phyloP scores from a whole-genome alignment of 1,139 yeast genomes.

The Suhomyces terraborum region DNA sequence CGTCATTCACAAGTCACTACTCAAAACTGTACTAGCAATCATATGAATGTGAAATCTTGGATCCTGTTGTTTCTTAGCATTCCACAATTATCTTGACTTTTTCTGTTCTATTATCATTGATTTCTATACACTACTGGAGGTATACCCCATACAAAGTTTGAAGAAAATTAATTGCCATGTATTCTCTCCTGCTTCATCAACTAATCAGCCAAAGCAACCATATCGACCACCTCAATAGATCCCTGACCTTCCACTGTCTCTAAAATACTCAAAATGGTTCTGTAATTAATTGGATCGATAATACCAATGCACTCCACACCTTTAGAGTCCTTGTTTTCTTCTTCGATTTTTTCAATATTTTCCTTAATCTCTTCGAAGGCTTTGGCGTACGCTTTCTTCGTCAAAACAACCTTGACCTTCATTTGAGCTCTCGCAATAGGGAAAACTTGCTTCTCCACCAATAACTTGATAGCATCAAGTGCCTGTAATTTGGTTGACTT shows the following conservation, averaged over 20 bases:
- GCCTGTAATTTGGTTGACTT: slow-evolving; percentile 88
- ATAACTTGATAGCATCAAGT: slow-evolving; percentile 80
- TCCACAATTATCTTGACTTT: no score
- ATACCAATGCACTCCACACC: slow-evolving; percentile 67
- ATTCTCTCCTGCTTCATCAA: background rate
- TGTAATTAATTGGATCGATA: slow-evolving; percentile 87
- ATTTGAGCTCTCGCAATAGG: slow-evolving; percentile 95
- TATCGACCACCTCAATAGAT: slow-evolving; percentile 79
- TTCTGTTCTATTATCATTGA: no score
- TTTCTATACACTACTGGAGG: no score
- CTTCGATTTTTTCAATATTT: slow-evolving; percentile 55
- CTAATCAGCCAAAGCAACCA: slow-evolving; percentile 58
- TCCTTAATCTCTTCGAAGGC: slow-evolving; percentile 48
- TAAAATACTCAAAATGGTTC: slow-evolving; percentile 64
- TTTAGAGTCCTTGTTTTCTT: slow-evolving; percentile 49
- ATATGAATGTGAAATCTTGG: no score
- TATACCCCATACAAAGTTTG: no score
- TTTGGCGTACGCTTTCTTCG: slow-evolving; percentile 52
- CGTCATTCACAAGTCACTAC: no score
- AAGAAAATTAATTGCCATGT: no score
- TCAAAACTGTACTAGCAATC: no score
- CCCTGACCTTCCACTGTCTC: slow-evolving; percentile 63
- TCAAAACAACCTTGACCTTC: slow-evolving; percentile 68
- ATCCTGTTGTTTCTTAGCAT: no score
- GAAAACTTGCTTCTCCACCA: slow-evolving; percentile 76